Evolutionary conservation across 2,329 filamentous ascomycete species (phyloP).

Genomic region (Simplicillium sp.): DNA sequence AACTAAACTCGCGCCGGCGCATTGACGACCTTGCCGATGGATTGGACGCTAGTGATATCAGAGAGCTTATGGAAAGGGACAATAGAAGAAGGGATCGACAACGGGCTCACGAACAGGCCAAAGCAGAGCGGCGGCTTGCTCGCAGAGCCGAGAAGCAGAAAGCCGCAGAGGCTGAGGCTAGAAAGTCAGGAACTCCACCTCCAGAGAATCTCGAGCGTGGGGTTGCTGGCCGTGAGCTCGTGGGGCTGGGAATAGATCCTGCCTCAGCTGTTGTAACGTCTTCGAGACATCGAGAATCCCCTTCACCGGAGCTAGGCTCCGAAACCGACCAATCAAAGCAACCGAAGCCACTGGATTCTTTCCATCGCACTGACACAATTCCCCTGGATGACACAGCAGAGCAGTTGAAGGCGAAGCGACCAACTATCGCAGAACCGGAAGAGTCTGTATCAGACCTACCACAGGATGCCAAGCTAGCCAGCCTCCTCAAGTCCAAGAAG

Average conservation of each 20-base stretch:
- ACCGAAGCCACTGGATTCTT: conserved; percentile 15
- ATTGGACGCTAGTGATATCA: conserved; percentile 72
- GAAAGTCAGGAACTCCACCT: conserved; percentile 38
- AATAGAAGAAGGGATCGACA: conserved; percentile 70
- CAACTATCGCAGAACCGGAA: conserved; percentile 2
- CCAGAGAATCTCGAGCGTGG: conserved; percentile 51
- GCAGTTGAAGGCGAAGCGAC: conserved; percentile 4
- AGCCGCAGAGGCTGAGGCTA: conserved; percentile 45
- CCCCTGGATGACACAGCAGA: conserved; percentile 13
- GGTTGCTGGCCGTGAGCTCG: conserved; percentile 47
- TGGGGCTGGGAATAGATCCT: conserved; percentile 47
- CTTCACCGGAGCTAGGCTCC: conserved; percentile 13
- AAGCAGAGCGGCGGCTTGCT: conserved; percentile 53
- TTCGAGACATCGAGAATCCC: conserved; percentile 33
- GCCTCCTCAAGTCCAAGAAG: conserved; percentile 36
- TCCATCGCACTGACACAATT: conserved; percentile 20
- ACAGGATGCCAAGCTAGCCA: conserved; percentile 16
- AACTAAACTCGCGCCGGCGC: conserved; percentile 50
- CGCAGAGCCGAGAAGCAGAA: conserved; percentile 58
- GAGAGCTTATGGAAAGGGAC: conserved; percentile 87
- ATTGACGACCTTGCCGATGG: conserved; percentile 71
- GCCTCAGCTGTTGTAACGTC: conserved; percentile 47
- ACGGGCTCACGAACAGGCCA: conserved; percentile 57
- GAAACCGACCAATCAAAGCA: conserved; percentile 12
- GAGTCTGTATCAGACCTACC: conserved; percentile 11